These are phyloP conservation scores for Pelargonium nanum DNA, from an alignment of 345 rosid species.

Conservation along the genomic window DNA sequence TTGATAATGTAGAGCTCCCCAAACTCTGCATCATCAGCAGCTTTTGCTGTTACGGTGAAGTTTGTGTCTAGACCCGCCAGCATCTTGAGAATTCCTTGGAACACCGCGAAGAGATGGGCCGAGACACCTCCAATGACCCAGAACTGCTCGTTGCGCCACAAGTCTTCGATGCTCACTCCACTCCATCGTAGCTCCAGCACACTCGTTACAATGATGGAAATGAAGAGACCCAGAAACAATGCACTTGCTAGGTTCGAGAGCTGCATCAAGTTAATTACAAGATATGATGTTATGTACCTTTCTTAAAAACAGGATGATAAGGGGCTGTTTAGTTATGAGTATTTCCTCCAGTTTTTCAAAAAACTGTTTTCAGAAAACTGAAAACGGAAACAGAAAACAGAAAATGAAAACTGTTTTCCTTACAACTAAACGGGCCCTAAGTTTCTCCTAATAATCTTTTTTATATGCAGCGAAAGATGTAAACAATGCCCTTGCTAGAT, in stretches of 20 bases:
- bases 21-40: constrained; percentile 81
- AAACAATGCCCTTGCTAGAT: neutral
- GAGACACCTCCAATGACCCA: constrained; percentile 99
- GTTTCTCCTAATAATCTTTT: no score
- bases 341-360: no score
- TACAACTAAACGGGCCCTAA: no score
- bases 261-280: constrained; percentile 24
- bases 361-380: no score
- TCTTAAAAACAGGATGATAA: no score
- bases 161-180: constrained; percentile 83
- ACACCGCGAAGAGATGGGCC: constrained; percentile 89
- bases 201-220: constrained; percentile 73
- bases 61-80: constrained; percentile 88
- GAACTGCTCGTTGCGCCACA: constrained; percentile 94
- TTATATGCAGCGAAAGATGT: no score
- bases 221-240: constrained; percentile 83
- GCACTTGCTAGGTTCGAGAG: constrained; percentile 84
- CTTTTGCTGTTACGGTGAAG: constrained; percentile 91
- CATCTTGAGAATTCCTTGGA: constrained; percentile 92
- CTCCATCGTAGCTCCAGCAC: constrained; percentile 96
- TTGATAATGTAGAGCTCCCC: constrained; percentile 87
- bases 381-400: no score
- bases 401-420: no score
- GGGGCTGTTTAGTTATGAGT: neutral
- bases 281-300: neutral